Base-by-base conservation (phyloP, 768 basidiomycete species). In the Chalciporus chontae region DNA sequence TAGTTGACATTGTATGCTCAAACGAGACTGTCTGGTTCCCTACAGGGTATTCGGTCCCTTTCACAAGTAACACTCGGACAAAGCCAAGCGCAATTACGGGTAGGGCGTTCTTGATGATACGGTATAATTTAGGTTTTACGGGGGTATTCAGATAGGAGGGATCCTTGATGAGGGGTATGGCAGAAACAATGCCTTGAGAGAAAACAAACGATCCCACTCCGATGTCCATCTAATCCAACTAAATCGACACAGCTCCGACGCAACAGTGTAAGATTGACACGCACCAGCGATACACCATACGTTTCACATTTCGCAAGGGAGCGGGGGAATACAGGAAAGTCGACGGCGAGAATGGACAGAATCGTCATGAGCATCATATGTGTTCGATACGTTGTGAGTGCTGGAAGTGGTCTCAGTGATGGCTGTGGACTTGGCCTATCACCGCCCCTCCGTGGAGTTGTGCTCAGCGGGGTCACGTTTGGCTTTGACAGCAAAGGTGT, bases 201-300 rank as follows among this genome's bases (percentile, higher is more conserved):
- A 96, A 98, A 11, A 98, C 91, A 56, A 99, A 98, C 1, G 94
- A 93, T 11, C 96, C 96, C 2, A 97, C 95, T 10, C 96, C 96
- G 11, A 94, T 69, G 62, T 99, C 96, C 96, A 98, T 99, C 95
- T 99, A 53, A 27, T 15, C 47, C 7, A 37, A 47, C 43, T 39
- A 9, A 44, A 40, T 54, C 27, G 43, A 45, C 39, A 24, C 15
- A 29, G 27, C 5, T 36, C 43, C 19, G 24, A 43, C 8, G 43
- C 9, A 38, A 9, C 14, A 10, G 24, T n/a, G 17, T 15, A 21
- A 21, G 31, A 31, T 34, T 13, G 27, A 47, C 62, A 68, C 79
- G 50, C 43, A 96, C 95, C 70, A 99, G 58, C n/a, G 94, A 96
- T 1, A 91, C 90, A 0, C 96, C 95, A 69, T 82, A 97, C 0